Evolutionary conservation across 78 protist genomes (phyloP), one percentile per base, ranked within the genome.

Genomic region (Emiliania huxleyi): DNA sequence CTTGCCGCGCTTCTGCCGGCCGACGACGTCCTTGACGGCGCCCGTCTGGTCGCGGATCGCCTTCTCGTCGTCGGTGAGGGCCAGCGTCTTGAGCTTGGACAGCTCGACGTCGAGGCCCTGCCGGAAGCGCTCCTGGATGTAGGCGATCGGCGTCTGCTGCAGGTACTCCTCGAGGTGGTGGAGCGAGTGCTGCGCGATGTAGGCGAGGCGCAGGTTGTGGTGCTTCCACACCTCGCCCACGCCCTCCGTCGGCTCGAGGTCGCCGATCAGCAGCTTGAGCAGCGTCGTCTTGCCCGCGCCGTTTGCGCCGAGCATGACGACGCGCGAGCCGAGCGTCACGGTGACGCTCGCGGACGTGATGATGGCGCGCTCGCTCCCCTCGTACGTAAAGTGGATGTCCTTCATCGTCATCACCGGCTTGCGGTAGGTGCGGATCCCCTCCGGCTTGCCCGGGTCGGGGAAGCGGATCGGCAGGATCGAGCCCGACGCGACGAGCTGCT

Each of bases 261-360:
- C 85, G 52, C 91, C 94, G 23, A 40, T 21, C 46, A 94, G 44
- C 87, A 94, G 77, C 91, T 92, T 94, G 90, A 94, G 69, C 29
- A 92, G 0, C 19, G 95, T 94, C 35, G 95, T 83, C 91, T 94
- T 94, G 75, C 95, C 95, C 48, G 69, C 3, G 69, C 95, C 95
- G 91, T 94, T 94, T 0, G 21, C 75, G 43, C 94, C 95, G 15
- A 94, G 94, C 37, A 94, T 56, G 56, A 62, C 93, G 18, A 83
- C 37, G 25, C 91, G 88, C n/a, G 91, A 49, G 45, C 45, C 77
- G 77, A 38, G 75, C 55, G 69, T 91, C 48, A 91, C 18, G 42
- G 88, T 15, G n/a, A 11, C 43, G 37, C 11, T 0, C 69, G 81
- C 62, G 19, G 73, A 1, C 38, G 5, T 1, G 49, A 92, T 79